A percentile compares a stretch with the other conserved stretches of the same genome.
Conservation (phyloP, 1,139 yeast species). For the Saccharomyces hybrid region DNA sequence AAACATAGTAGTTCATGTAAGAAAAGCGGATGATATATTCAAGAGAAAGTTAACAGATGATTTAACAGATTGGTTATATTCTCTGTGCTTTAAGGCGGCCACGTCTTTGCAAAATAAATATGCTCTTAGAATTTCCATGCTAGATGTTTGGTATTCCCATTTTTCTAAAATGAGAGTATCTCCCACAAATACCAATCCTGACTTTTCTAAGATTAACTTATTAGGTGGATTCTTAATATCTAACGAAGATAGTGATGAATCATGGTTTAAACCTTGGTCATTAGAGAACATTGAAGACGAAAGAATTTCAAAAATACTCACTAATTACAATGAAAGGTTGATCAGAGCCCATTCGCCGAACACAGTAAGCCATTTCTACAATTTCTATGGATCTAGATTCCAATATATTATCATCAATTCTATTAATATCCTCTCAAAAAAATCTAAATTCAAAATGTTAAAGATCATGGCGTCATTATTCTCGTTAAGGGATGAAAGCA, state of each 20-base stretch:
- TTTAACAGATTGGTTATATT: constrained; percentile 23
- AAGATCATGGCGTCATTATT: constrained; percentile 65
- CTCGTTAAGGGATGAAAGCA: constrained; percentile 56
- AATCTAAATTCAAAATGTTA: constrained; percentile 52
- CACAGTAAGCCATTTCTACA: constrained; percentile 28
- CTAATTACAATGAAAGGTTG: constrained; percentile 40
- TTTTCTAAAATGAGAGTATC: constrained; percentile 10
- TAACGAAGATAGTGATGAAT: constrained; percentile 15
- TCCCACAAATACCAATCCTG: constrained; percentile 11
- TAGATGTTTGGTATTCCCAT: constrained; percentile 23
- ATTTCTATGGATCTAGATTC: constrained; percentile 60
- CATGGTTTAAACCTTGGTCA: constrained; percentile 27
- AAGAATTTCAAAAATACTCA: constrained; percentile 38
- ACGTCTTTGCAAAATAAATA: constrained; percentile 11
- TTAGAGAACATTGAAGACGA: constrained; percentile 21
- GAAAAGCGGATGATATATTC: constrained; percentile 20
- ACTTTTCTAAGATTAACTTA: constrained; percentile 19
- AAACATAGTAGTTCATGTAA: constrained; percentile 20
- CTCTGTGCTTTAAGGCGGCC: constrained; percentile 9
- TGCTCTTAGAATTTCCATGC: constrained; percentile 21
- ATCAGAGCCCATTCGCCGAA: constrained; percentile 28
- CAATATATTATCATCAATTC: constrained; percentile 52
- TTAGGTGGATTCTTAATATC: constrained; percentile 26
- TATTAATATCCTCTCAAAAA: constrained; percentile 57
- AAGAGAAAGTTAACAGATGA: constrained; percentile 21